Base-by-base conservation (phyloP, 2,329 filamentous ascomycete species). In the Botryosphaeria dothidea region DNA sequence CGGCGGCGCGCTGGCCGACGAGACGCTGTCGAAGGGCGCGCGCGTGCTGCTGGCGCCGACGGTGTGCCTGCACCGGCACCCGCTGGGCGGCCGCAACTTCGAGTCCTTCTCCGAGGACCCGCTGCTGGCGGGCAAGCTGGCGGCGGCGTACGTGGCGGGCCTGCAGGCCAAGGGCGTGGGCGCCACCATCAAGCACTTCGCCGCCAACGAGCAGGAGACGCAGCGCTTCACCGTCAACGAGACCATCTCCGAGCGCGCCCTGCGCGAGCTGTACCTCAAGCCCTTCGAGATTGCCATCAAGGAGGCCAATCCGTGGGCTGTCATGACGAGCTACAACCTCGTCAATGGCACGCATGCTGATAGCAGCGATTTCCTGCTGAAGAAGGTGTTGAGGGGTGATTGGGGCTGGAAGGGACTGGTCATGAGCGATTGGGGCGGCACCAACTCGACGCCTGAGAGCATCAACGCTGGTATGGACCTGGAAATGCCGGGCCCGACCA, bases 31-130 rank as follows among this genome's bases (percentile, higher is more conserved):
- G 19, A 88, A 91, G 71, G 90, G 90, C 4, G 89, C 90, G 27
- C 85, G 92, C 66, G 85, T 93, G 31, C 81, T 93, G 4, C 83
- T 94, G 8, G 91, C 89, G 0, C 91, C 91, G 2, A 93, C 91
- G 0, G 88, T 93, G 31, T 93, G 92, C 79, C 89, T 92, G 82
- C 92, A 95, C 71, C 86, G 92, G n/a, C 90, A 91, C 60, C 92
- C 92, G 0, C 83, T 95, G 0, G 92, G 92, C 21, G 92, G 92
- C 21, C 85, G 92, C 67, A 93, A 93, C 68, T 96, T 95, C 69
- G 92, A 96, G 77, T 93, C 91, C 0, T 95, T 93, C 75, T 92
- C 90, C 0, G 92, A 95, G 75, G 92, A 95, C 69, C 92, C 92
- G 0, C 84, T 90, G 9, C 82, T 96, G 3, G 91, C 91, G 0